Conservation (phyloP, 2,329 filamentous ascomycete species). For the Diaporthe capsici region DNA sequence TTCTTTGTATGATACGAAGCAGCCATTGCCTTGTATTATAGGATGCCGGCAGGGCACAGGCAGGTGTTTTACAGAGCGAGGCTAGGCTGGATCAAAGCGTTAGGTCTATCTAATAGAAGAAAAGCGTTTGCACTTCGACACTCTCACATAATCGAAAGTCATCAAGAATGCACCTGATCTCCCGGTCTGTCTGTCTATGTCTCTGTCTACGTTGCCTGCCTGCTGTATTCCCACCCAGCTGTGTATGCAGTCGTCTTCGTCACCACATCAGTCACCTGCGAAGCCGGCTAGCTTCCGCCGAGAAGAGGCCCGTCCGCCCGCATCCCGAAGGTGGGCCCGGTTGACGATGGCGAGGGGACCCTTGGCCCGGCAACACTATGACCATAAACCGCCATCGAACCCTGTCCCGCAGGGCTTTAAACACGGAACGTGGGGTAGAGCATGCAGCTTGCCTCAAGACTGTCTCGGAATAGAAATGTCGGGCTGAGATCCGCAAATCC, state of each 20-base stretch:
- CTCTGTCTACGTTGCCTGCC: not conserved
- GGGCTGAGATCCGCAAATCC: slow-evolving; percentile 8
- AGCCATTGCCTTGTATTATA: slow-evolving; percentile 12
- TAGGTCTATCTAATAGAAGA: not conserved
- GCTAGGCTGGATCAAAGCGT: not conserved
- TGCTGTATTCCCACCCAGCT: not conserved
- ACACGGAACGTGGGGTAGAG: slow-evolving; percentile 30
- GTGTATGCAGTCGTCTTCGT: not conserved
- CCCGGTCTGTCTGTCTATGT: not conserved
- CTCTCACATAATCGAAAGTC: no score
- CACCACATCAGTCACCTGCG: not conserved
- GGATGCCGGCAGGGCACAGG: not conserved
- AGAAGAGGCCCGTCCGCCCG: slow-evolving; percentile 1
- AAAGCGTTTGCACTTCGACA: slow-evolving; percentile 16
- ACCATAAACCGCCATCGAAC: not conserved
- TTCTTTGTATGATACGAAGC: slow-evolving; percentile 21
- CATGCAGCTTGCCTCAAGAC: slow-evolving; percentile 2
- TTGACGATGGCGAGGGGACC: not conserved
- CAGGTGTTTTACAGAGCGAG: slow-evolving; percentile 1
- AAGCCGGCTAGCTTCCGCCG: not conserved
- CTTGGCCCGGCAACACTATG: not conserved
- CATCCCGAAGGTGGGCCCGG: slow-evolving; percentile 29
- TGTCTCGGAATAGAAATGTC: slow-evolving; percentile 11
- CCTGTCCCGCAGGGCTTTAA: slow-evolving; percentile 2
- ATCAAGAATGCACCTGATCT: not conserved